Evolutionary conservation across 2,329 filamentous ascomycete genomes (phyloP).

Genomic region (Penicillium italicum): DNA sequence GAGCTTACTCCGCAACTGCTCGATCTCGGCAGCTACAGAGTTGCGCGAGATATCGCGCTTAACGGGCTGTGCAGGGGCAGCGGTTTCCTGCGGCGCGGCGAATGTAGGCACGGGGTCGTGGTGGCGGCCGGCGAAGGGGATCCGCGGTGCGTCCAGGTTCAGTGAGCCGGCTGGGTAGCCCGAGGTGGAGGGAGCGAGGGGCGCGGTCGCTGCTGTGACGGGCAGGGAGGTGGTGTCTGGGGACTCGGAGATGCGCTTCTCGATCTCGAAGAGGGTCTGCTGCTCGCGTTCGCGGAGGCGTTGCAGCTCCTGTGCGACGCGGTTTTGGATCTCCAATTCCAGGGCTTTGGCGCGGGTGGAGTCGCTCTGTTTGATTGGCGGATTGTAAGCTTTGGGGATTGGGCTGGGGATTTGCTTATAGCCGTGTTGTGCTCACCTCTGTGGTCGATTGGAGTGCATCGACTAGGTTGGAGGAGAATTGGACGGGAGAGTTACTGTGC

Average conservation of each 20-base stretch:
- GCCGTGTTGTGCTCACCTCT: conserved; percentile 61
- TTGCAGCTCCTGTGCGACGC: conserved; percentile 80
- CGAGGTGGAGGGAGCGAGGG: conserved; percentile 20
- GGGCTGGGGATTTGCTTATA: conserved; percentile 1
- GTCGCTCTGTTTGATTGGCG: conserved; percentile 64
- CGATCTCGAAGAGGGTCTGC: conserved; percentile 64
- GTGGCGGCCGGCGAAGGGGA: conserved; percentile 43
- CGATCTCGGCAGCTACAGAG: conserved; percentile 56
- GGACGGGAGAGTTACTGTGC: conserved; percentile 52
- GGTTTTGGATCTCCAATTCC: conserved; percentile 83
- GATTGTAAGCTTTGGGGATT: neutral
- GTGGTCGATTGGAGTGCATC: conserved; percentile 78
- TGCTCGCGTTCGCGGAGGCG: conserved; percentile 69
- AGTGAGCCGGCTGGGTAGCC: conserved; percentile 30
- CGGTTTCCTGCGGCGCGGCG: conserved; percentile 15
- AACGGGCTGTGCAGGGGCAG: conserved; percentile 18
- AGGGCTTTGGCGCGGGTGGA: conserved; percentile 75
- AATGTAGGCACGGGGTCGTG: conserved; percentile 24
- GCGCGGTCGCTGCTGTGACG: conserved; percentile 27
- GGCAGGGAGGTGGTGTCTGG: conserved; percentile 30
- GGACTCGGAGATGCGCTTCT: conserved; percentile 54
- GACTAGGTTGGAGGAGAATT: conserved; percentile 76
- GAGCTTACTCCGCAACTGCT: conserved; percentile 55
- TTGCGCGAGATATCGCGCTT: conserved; percentile 50
- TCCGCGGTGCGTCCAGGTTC: conserved; percentile 42